Evolutionary conservation across 495 filamentous ascomycete genomes (phyloP).

Genomic region (Schizothecium vesticola): DNA sequence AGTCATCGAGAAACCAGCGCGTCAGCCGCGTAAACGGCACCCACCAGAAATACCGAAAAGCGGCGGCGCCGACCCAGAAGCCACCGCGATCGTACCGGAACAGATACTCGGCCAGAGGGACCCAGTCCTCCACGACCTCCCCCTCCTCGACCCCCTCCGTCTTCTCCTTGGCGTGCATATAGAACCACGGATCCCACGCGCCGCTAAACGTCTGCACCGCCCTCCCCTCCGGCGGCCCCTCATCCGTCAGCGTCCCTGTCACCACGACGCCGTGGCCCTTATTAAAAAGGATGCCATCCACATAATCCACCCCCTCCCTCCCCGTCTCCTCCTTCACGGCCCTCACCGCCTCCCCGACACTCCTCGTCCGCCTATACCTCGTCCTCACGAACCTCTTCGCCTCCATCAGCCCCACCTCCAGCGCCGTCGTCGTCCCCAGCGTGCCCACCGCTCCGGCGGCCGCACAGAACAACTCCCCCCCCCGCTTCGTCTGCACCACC

Average conservation of each 20-base stretch:
- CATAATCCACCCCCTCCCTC: conserved; percentile 32
- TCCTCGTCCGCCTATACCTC: conserved; percentile 46
- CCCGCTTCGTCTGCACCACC: conserved; percentile 36
- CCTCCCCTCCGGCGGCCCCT: conserved; percentile 20
- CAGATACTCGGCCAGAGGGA: conserved; percentile 51
- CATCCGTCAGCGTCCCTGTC: conserved; percentile 46
- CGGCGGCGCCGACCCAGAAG: conserved; percentile 54
- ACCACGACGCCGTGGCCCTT: conserved; percentile 47
- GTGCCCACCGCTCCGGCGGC: conserved; percentile 55
- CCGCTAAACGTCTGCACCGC: conserved; percentile 39
- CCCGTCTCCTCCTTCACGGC: conserved; percentile 28
- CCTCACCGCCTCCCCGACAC: conserved; percentile 39
- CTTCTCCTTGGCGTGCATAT: conserved; percentile 40
- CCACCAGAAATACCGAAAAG: conserved; percentile 49
- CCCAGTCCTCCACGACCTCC: conserved; percentile 30
- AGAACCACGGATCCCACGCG: conserved; percentile 52
- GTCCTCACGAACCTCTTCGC: conserved; percentile 52
- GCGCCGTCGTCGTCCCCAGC: conserved; percentile 49
- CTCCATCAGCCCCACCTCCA: conserved; percentile 50
- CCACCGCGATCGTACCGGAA: conserved; percentile 56
- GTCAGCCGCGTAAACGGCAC: conserved; percentile 52
- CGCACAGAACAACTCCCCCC: conserved; percentile 49
- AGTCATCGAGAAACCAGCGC: conserved; percentile 56
- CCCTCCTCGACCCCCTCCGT: conserved; percentile 17
- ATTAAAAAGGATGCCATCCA: conserved; percentile 48